Base-by-base conservation (phyloP, 352 stramenopile genomes). In the Phytophthora crassamura region DNA sequence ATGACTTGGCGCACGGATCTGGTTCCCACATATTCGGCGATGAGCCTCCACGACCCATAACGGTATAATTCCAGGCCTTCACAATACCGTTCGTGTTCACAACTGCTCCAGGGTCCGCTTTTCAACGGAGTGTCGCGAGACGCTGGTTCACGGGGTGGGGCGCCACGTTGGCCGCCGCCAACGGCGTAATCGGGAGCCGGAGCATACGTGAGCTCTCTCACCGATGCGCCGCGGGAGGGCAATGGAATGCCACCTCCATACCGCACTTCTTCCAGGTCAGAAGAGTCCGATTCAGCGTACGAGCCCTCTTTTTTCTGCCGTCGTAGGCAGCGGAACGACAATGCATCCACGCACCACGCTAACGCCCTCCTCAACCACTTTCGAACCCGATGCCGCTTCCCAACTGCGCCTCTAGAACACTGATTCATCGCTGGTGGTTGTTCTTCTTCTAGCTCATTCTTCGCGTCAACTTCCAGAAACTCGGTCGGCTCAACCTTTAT, bases 21-120 rank as follows among this genome's bases (percentile, higher is more conserved):
- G 6, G 62, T 70, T 4, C 62, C 62, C 7, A 70, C 55, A 15
- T 61, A 22, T 1, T 56, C 20, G 0, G 62, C 55, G n/a, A 70
- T 52, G 4, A 50, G 16, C 16, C 65, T 70, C 62, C 62, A 70
- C 8, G 62, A 59, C n/a, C 62, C 62, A 32, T 57, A 60, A 3
- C 46, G 55, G 40, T 48, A 66, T 6, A n/a, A 50, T 15, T 57
- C 38, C 0, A 70, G 62, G 40, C 55, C 62, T 32, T 34, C 33
- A 35, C 40, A 56, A n/a, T 66, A 66, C 7, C 62, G 39, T 16
- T 66, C 48, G 34, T 65, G 56, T 49, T 70, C 62, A 22, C 61
- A 40, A 25, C 28, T 57, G 36, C 60, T 69, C 60, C 60, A 69
- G 12, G 53, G 28, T 6, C 60, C 60, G n/a, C 6, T 46, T 4